These are phyloP conservation scores for Imleria badia DNA, from an alignment of 768 basidiomycete genomes.

Conservation along the genomic window DNA sequence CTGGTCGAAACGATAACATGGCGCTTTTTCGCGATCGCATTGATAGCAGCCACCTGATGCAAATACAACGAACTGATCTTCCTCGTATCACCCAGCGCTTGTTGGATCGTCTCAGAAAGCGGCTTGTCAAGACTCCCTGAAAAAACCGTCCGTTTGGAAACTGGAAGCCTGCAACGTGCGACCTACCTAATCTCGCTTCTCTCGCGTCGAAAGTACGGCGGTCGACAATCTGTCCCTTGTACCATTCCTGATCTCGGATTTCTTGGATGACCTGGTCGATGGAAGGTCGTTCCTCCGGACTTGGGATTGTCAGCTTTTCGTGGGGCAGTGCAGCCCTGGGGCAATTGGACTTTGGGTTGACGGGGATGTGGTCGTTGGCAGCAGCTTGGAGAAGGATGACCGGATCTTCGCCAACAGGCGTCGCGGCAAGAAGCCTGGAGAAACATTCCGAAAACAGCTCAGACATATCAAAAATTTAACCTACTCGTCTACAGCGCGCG, in stretches of 20 bases:
- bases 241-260: constrained; percentile 60
- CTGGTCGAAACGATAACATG: constrained; percentile 88
- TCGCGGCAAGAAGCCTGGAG: constrained; percentile 57
- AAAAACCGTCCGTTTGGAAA: neutral
- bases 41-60: constrained; percentile 73
- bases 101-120: constrained; percentile 53
- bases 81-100: constrained; percentile 56
- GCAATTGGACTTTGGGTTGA: constrained; percentile 45
- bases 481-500: constrained; percentile 68
- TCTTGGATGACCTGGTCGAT: constrained; percentile 60
- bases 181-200: constrained; percentile 49
- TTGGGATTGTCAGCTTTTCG: constrained; percentile 33
- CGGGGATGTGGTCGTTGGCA: constrained; percentile 68
- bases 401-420: constrained; percentile 55
- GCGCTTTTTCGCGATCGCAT: constrained; percentile 52
- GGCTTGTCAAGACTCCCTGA: constrained; percentile 52
- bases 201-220: constrained; percentile 54
- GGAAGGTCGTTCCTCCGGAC: constrained; percentile 52
- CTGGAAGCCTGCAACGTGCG: neutral
- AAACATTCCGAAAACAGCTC: neutral
- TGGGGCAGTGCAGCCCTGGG: neutral
- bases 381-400: constrained; percentile 62
- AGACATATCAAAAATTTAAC: constrained; percentile 7
- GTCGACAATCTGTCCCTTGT: constrained; percentile 65
- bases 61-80: constrained; percentile 64